These are phyloP conservation scores for Agaricus subrufescens DNA, from an alignment of 768 basidiomycete species.

Conservation along the genomic window DNA sequence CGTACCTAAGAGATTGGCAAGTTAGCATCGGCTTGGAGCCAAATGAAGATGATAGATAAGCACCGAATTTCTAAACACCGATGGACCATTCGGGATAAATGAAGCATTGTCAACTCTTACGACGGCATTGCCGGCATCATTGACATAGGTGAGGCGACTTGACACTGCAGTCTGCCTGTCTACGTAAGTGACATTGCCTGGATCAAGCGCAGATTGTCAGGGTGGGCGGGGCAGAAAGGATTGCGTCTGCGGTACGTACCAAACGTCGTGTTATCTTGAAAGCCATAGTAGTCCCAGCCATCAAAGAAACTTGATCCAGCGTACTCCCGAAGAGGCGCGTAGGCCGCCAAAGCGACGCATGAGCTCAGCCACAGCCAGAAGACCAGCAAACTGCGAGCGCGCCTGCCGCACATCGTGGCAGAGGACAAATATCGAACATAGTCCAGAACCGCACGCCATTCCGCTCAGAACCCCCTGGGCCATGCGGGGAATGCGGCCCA, in stretches of 20 bases:
- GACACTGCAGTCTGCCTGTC: slow-evolving; percentile 40
- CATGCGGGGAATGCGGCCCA: no score
- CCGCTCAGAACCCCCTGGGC: no score
- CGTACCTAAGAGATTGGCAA: slow-evolving; percentile 28
- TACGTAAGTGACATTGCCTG: slow-evolving; percentile 64
- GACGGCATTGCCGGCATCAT: slow-evolving; percentile 57
- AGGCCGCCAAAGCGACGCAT: slow-evolving; percentile 1
- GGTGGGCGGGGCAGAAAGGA: not conserved
- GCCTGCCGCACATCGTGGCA: not conserved
- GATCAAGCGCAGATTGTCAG: slow-evolving; percentile 6
- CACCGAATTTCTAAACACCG: slow-evolving; percentile 44
- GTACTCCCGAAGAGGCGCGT: slow-evolving; percentile 11
- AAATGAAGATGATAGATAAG: slow-evolving; percentile 14
- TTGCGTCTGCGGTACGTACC: slow-evolving; percentile 5
- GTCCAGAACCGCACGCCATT: no score
- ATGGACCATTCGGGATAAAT: slow-evolving; percentile 29
- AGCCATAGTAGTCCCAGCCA: slow-evolving; percentile 12
- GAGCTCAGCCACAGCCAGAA: not conserved
- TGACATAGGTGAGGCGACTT: slow-evolving; percentile 54
- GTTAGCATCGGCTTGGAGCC: not conserved
- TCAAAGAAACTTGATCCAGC: slow-evolving; percentile 14
- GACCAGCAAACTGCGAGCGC: not conserved
- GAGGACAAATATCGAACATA: not conserved
- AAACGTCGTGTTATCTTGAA: slow-evolving; percentile 15
- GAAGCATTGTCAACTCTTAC: slow-evolving; percentile 72